Evolutionary conservation across 2,329 filamentous ascomycete species (phyloP), one percentile per base, ranked within the genome.

Genomic region (Dothistroma pini): DNA sequence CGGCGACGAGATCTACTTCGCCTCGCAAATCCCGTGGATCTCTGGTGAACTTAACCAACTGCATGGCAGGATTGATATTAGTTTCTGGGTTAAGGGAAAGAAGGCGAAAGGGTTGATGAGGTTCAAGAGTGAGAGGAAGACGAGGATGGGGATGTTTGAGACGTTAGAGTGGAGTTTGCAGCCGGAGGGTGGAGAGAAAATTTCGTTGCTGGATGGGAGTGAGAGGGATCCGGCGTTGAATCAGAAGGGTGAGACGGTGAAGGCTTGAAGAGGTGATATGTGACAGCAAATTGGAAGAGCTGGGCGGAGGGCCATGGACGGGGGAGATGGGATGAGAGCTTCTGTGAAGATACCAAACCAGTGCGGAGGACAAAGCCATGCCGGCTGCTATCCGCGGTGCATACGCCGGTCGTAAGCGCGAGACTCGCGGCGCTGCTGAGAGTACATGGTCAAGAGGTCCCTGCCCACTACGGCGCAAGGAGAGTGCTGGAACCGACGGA

Each of bases 131-230:
- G 81, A 84, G 73, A 84, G 95, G 72, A 86, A 84, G 68, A 83
- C 84, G 54, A 83, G 84, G 66, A 84, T 84, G 75, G 83, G 84
- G 32, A 81, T 76, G 80, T 97, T 96, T 76, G 87, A 91, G 79
- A 99, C 95, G 38, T 84, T 88, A 60, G 90, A 93, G 80, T 99
- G 93, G 93, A 95, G 88, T 72, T 79, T 99, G 69, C 86, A 88
- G 74, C 86, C 85, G 64, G 81, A 83, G 63, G 84, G 14, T 12
- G 85, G 85, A 48, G 80, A 80, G 56, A 85, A 88, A 66, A 83
- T 97, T 66, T 88, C 96, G 72, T 77, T 99, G 74, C 81, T 97
- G 64, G 49, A 53, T 16, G 31, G 51, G 1, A 31, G 19, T 47
- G 57, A 31, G 11, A 54, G 50, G 35, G 57, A 54, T 34, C 49